Evolutionary conservation across 129 eudicot species (phyloP), one percentile per base, ranked within the genome.

Genomic region (Gnaphalium uliginosum): DNA sequence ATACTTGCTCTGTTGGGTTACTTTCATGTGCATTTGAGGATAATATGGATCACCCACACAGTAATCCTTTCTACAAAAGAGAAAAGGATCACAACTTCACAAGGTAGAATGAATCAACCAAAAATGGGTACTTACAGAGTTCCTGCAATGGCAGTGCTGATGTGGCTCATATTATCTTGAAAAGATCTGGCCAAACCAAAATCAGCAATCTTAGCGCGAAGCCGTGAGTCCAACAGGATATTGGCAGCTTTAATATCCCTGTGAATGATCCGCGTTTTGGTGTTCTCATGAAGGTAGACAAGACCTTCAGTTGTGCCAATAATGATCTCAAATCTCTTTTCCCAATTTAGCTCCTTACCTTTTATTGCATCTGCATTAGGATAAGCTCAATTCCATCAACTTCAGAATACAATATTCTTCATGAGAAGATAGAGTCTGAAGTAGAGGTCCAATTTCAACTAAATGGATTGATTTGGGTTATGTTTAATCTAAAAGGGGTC

Each of bases 181-280:
- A 92, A 92, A 61, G 96, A 84, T 77, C 97, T 86, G 35, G 96
- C 98, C 79, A 92, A 73, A 48, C 97, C 97, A 66, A 89, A 92
- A 85, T 93, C 98, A 63, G 96, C 95, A 63, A 93, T 87, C 70
- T 90, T 93, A 10, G 96, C 94, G 17, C 90, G 89, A 37, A 90
- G 82, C 65, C 92, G 84, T 0, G 89, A 83, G 75, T 92, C 98
- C 79, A 89, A 73, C 72, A 89, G 81, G 67, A 92, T 89, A 51
- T 92, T 89, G 68, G 94, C 85, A 61, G 96, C 90, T 74, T 87
- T 89, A 58, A 90, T 90, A 67, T 90, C 96, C 72, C 96, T 83
- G 74, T 89, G 98, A 70, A 90, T 90, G 23, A 87, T 92, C 18
- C 94, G 79, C 33, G 48, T 62, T 43, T 81, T 89, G 51, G 87